A percentile compares a stretch with the other conserved stretches of the same genome.
phyloP scores from a whole-genome alignment of 2,329 filamentous ascomycete genomes.

The Pezicula rhizophila region DNA sequence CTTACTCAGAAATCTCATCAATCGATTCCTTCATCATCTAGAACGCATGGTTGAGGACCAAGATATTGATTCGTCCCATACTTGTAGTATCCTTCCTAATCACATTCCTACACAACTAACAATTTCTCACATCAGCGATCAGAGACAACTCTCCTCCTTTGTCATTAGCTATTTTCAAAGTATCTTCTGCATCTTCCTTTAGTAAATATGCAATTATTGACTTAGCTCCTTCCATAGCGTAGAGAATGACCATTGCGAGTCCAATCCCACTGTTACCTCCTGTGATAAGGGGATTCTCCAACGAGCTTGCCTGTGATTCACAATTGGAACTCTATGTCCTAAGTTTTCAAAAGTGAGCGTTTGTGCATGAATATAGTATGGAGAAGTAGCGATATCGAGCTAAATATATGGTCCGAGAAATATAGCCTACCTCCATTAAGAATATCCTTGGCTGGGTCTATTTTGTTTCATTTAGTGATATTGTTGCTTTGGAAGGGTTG shows the following conservation, averaged over 20 bases:
- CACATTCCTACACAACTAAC: slow-evolving; percentile 63
- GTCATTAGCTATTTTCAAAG: slow-evolving; percentile 63
- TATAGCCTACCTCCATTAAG: slow-evolving; percentile 23
- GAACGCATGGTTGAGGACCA: slow-evolving; percentile 69
- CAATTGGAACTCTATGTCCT: slow-evolving; percentile 45
- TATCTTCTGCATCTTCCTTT: slow-evolving; percentile 72
- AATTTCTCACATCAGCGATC: slow-evolving; percentile 58
- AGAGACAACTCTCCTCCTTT: slow-evolving; percentile 61
- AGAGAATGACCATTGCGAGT: slow-evolving; percentile 68
- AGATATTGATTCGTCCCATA: slow-evolving; percentile 66
- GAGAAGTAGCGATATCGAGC: not conserved
- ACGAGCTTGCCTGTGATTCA: slow-evolving; percentile 64
- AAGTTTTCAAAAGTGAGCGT: not conserved
- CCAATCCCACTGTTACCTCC: slow-evolving; percentile 78
- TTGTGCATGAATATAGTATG: not conserved
- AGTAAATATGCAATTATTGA: slow-evolving; percentile 68
- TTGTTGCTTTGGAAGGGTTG: not conserved
- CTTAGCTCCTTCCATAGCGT: slow-evolving; percentile 74
- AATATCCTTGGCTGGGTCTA: slow-evolving; percentile 26
- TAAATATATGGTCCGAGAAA: not conserved
- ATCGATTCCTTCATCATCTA: slow-evolving; percentile 72
- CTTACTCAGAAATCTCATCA: slow-evolving; percentile 61
- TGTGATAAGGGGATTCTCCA: slow-evolving; percentile 70
- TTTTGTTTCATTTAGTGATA: slow-evolving; percentile 4
- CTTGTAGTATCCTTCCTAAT: slow-evolving; percentile 60